These are phyloP conservation scores for Lasiodiplodia gonubiensis DNA, from an alignment of 2,329 filamentous ascomycete genomes.

Conservation along the genomic window DNA sequence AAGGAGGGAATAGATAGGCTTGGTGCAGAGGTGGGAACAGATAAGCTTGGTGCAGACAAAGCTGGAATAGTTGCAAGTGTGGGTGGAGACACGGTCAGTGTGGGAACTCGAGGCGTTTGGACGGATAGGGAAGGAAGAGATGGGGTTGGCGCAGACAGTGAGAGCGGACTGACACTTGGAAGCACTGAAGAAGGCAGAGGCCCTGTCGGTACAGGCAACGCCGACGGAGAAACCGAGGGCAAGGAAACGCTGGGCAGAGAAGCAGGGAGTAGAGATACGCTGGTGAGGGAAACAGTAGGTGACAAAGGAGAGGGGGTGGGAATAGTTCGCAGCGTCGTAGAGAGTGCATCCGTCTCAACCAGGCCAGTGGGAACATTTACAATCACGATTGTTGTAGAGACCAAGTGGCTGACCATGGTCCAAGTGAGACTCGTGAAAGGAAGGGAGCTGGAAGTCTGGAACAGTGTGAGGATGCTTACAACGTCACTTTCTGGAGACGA, in stretches of 20 bases:
- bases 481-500: neutral
- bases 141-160: too few relatives aligned
- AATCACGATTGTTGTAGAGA: slow-evolving; percentile 1
- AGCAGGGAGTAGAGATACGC: neutral
- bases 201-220: neutral
- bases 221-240: neutral
- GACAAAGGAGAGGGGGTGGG: neutral
- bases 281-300: neutral
- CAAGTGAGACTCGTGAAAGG: neutral
- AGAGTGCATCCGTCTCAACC: too few relatives aligned
- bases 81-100: neutral
- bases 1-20: too few relatives aligned
- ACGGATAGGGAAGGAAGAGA: neutral
- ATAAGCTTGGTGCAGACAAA: too few relatives aligned
- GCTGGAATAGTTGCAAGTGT: neutral
- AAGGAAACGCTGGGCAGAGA: neutral
- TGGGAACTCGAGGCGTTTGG: neutral
- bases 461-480: neutral
- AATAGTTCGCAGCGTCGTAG: neutral
- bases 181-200: too few relatives aligned
- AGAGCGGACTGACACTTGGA: too few relatives aligned
- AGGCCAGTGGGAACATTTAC: slow-evolving; percentile 1
- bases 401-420: neutral
- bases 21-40: too few relatives aligned
- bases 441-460: neutral